Base-by-base conservation (phyloP, 139 green algal genomes). In the Spirogloea muscicola region DNA sequence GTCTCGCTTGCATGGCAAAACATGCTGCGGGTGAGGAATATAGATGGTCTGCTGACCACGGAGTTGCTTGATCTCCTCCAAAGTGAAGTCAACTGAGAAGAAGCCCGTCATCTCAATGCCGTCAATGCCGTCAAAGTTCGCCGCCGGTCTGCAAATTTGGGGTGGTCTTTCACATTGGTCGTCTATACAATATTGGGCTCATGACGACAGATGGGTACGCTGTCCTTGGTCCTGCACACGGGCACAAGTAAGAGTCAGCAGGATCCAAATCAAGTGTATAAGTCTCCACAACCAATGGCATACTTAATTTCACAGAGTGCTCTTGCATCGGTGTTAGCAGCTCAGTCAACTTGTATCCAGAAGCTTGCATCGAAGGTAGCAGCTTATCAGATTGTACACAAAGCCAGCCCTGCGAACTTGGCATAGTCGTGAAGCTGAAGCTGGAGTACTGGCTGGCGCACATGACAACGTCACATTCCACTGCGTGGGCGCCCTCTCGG, bases 391-490 rank as follows among this genome's bases (percentile, higher is more conserved):
- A n/a, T n/a, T n/a, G n/a, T n/a, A n/a, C n/a, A n/a, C n/a, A n/a
- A n/a, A n/a, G n/a, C n/a, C n/a, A n/a, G n/a, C n/a, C n/a, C n/a
- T n/a, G n/a, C n/a, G n/a, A n/a, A n/a, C n/a, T n/a, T n/a, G n/a
- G n/a, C n/a, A n/a, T n/a, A n/a, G n/a, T n/a, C n/a, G n/a, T n/a
- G n/a, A n/a, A n/a, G n/a, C n/a, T n/a, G n/a, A n/a, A n/a, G n/a
- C n/a, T n/a, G n/a, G n/a, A n/a, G n/a, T n/a, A 40, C 36, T 9
- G 10, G 36, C 41, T 31, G 29, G 59, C 59, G 33, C 42, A 68
- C 59, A 91, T 64, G 3, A 91, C 77, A 37, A 89, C 84, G 44
- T 91, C 87, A 58, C 86, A 90, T 63, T 91, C 87, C 27, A 91
- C 87, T 67, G 88, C 88, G 68, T 91, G 74, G 9, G 84, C 84